Conservation (phyloP, 345 rosid genomes). For the Geranium rotundifolium region DNA sequence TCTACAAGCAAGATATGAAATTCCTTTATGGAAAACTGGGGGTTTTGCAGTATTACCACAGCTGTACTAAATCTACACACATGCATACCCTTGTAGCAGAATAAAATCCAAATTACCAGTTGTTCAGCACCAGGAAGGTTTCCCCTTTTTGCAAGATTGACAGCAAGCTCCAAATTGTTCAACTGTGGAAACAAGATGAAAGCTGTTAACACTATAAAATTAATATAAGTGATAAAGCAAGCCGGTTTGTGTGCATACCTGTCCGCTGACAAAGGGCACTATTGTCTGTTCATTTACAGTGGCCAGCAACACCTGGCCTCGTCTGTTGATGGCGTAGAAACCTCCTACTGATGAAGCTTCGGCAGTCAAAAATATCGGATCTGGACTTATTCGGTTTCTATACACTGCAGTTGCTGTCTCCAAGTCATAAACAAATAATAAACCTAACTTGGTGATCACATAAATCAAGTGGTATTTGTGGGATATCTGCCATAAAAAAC, state of each 20-base stretch:
- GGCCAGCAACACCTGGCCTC: conserved; percentile 57
- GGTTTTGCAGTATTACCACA: neutral
- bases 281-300: conserved; percentile 77
- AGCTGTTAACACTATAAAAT: neutral
- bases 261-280: conserved; percentile 82
- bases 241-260: conserved; percentile 32
- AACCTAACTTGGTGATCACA: conserved; percentile 74
- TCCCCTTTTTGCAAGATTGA: conserved; percentile 86
- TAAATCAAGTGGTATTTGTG: conserved; percentile 69
- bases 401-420: conserved; percentile 76
- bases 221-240: neutral
- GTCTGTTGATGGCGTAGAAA: conserved; percentile 58
- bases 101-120: conserved; percentile 32
- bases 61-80: neutral
- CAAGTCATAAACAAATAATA: conserved; percentile 69
- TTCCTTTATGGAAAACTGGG: neutral
- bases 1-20: neutral
- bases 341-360: conserved; percentile 84
- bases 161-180: conserved; percentile 87
- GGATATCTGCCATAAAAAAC: conserved; percentile 44
- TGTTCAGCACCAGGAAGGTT: conserved; percentile 94
- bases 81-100: neutral
- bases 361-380: conserved; percentile 89
- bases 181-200: conserved; percentile 33
- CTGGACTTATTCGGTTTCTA: conserved; percentile 93